Evolutionary conservation across 768 basidiomycete genomes (phyloP).

Genomic region (Amanita exitialis): DNA sequence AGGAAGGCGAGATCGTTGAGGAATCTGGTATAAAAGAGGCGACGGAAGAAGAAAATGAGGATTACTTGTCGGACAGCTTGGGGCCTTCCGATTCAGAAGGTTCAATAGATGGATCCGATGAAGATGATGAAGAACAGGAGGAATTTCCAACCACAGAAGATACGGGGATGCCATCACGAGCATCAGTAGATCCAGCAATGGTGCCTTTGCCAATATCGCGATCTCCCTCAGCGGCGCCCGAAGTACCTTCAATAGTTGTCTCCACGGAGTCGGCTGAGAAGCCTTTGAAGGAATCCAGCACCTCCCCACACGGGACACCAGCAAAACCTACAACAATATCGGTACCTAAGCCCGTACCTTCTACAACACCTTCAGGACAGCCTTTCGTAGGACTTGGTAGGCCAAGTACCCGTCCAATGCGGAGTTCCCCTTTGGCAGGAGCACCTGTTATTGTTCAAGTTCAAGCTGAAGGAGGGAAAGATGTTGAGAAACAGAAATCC

Average conservation of each 20-base stretch:
- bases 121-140: slow-evolving; percentile 11
- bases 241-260: slow-evolving; percentile 30
- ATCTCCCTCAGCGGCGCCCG: slow-evolving; percentile 52
- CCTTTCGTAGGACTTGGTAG: slow-evolving; percentile 42
- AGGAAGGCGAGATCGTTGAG: slow-evolving; percentile 12
- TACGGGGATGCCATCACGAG: slow-evolving; percentile 15
- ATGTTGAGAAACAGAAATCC: slow-evolving; percentile 6
- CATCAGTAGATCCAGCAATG: slow-evolving; percentile 21
- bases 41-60: slow-evolving; percentile 10
- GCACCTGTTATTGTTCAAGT: slow-evolving; percentile 35
- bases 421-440: slow-evolving; percentile 71
- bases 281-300: slow-evolving; percentile 31
- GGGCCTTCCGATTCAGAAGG: slow-evolving; percentile 5
- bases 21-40: slow-evolving; percentile 8
- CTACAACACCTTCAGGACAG: slow-evolving; percentile 18
- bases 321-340: slow-evolving; percentile 27
- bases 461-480: slow-evolving; percentile 27
- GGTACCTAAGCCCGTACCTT: slow-evolving; percentile 22
- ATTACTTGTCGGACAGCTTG: slow-evolving; percentile 10
- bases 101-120: slow-evolving; percentile 8
- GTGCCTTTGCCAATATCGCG: slow-evolving; percentile 32
- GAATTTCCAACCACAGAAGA: not conserved
- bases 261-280: slow-evolving; percentile 17
- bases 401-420: slow-evolving; percentile 52
- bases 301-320: slow-evolving; percentile 62